Evolutionary conservation across 1,139 yeast genomes (phyloP).

Genomic region (Suzukiozyma palmioleophila): DNA sequence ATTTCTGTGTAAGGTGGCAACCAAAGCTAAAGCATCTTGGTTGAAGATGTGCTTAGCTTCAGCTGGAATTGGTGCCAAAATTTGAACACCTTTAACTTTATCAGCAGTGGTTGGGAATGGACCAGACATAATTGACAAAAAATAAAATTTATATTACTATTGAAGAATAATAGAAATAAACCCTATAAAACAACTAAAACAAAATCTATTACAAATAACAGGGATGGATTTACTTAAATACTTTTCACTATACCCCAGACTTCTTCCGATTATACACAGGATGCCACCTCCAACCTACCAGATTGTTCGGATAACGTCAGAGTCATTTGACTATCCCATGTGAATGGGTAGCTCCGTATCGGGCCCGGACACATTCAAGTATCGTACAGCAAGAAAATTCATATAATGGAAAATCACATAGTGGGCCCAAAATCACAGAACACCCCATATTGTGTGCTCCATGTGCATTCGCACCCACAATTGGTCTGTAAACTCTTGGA

Average conservation of each 20-base stretch:
- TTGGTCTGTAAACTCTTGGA: no score
- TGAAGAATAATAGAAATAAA: background rate
- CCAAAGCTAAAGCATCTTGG: constrained; percentile 65
- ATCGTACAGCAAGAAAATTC: no score
- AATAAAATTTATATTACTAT: constrained; percentile 1
- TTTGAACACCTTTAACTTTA: constrained; percentile 58
- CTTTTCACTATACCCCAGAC: background rate
- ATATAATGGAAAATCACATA: no score
- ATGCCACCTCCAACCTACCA: background rate
- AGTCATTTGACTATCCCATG: constrained; percentile 1
- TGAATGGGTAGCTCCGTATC: background rate
- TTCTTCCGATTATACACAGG: background rate
- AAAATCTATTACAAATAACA: background rate
- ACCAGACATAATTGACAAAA: constrained; percentile 27
- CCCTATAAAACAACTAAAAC: background rate
- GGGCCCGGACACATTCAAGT: background rate
- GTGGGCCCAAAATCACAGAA: no score
- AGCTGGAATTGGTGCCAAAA: constrained; percentile 59
- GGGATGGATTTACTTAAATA: background rate
- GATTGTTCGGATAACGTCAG: constrained; percentile 1
- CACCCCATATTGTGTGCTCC: no score
- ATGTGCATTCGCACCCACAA: no score
- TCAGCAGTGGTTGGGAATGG: constrained; percentile 54
- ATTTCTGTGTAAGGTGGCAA: constrained; percentile 70
- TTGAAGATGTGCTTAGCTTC: constrained; percentile 60